Evolutionary conservation across 805 yeast genomes (phyloP).

Genomic region (Nakazawaea pomicola): DNA sequence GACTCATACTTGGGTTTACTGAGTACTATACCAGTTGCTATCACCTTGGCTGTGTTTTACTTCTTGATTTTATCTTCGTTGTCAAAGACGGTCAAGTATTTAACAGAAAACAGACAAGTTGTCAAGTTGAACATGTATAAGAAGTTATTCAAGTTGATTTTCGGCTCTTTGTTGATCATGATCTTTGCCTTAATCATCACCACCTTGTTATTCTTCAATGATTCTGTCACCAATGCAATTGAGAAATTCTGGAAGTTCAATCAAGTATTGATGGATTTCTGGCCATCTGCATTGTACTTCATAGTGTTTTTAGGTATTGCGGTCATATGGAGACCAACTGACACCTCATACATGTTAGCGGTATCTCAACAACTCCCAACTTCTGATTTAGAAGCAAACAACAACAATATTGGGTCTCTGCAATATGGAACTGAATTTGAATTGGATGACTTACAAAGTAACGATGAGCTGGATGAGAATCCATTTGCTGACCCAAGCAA

Average conservation of each 20-base stretch:
- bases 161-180: constrained; percentile 64
- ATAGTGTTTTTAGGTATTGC: constrained; percentile 79
- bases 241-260: constrained; percentile 91
- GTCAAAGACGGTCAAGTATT: constrained; percentile 64
- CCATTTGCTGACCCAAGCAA: constrained; percentile 26
- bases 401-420: constrained; percentile 20
- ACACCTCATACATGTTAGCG: constrained; percentile 89
- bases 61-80: constrained; percentile 68
- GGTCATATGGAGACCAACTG: constrained; percentile 96
- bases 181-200: constrained; percentile 68
- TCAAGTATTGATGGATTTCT: constrained; percentile 84
- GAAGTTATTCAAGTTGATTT: constrained; percentile 67
- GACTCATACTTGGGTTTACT: constrained; percentile 49
- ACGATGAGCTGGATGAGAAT: constrained; percentile 37
- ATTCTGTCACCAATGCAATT: constrained; percentile 69
- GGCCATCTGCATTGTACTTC: constrained; percentile 90
- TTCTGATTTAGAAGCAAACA: constrained; percentile 39
- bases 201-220: constrained; percentile 64
- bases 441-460: constrained; percentile 50
- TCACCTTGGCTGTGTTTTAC: constrained; percentile 70
- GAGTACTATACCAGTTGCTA: constrained; percentile 64
- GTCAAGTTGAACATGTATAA: constrained; percentile 88
- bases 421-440: constrained; percentile 52
- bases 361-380: constrained; percentile 87
- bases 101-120: constrained; percentile 83